Evolutionary conservation across 2,329 filamentous ascomycete genomes (phyloP), one percentile per base, ranked within the genome.

Genomic region (Clarireedia hainanense): DNA sequence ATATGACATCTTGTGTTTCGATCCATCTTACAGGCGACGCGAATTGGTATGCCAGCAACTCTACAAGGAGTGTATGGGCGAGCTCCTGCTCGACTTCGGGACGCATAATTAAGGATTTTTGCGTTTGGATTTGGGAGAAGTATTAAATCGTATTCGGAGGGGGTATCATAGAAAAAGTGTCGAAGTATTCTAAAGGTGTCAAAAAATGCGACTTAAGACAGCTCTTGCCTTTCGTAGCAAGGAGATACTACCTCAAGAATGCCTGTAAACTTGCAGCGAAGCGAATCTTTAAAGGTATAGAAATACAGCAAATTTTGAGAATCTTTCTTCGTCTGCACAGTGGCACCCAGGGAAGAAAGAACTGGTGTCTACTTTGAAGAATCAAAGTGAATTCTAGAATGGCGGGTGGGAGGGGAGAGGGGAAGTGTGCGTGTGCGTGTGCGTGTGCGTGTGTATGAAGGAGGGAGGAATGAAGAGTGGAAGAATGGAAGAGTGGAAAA

Each of bases 81-180:
- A 99, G 89, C 80, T 99, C 94, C 77, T 99, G 94, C 85, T 99
- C 92, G 74, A 97, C 81, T 83, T 99, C 94, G 74, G 94, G 94
- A 80, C 89, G 89, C 92, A 97, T 97, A 67, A 68, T 86, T 77
- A 68, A 56, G 52, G 47, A 58, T 50, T 61, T 63, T 62, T 61
- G 59, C 64, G 64, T 67, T 63, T 65, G 57, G 37, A 57, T 64
- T 67, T 62, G 62, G 47, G 49, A 36, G 47, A 34, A 49, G 17
- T 46, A 64, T 62, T 60, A 52, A 43, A 6, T 48, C 17, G 56
- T 50, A 43, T 56, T 58, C 43, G 52, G 49, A 39, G 47, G 57
- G 60, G 54, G 58, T 59, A 64, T 52, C 48, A 52, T 47, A 48
- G 54, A 47, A 50, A 57, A 51, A 52, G 46, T 14, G 45, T 46